phyloP scores from a whole-genome alignment of 2,329 filamentous ascomycete species.

The Claviceps fusiformis region DNA sequence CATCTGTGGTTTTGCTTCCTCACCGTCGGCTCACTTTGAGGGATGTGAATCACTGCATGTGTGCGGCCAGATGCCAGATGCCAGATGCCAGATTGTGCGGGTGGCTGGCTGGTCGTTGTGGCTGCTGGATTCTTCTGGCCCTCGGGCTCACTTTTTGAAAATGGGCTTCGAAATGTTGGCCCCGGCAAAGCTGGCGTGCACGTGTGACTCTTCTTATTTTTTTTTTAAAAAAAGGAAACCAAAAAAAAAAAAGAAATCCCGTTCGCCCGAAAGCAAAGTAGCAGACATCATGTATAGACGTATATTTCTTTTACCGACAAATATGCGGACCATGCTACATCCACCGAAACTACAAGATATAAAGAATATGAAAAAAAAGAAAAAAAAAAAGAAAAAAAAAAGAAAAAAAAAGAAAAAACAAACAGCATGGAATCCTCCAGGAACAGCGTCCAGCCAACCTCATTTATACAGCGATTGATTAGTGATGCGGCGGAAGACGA shows the following conservation, averaged over 20 bases:
- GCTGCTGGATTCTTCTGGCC: too few species aligned
- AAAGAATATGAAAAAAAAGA: neutral
- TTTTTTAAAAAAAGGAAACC: too few species aligned
- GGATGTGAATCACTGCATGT: neutral
- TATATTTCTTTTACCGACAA: too few species aligned
- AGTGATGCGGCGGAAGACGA: neutral
- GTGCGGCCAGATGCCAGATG: neutral
- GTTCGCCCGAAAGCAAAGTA: neutral
- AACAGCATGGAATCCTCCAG: neutral
- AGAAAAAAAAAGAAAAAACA: neutral
- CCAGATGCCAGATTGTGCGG: too few species aligned
- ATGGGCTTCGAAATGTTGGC: too few species aligned
- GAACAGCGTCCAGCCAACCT: neutral
- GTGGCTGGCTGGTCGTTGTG: too few species aligned
- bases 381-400: neutral
- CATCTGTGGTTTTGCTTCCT: neutral
- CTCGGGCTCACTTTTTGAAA: too few species aligned
- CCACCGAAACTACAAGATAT: too few species aligned
- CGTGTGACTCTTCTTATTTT: too few species aligned
- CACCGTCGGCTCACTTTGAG: neutral
- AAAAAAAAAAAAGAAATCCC: too few species aligned
- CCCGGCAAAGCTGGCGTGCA: too few species aligned
- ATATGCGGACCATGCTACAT: too few species aligned
- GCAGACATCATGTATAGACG: neutral
- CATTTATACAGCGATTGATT: slow-evolving; percentile 1